Evolutionary conservation across 2,329 filamentous ascomycete genomes (phyloP).

Genomic region (Calonectria crousiana): DNA sequence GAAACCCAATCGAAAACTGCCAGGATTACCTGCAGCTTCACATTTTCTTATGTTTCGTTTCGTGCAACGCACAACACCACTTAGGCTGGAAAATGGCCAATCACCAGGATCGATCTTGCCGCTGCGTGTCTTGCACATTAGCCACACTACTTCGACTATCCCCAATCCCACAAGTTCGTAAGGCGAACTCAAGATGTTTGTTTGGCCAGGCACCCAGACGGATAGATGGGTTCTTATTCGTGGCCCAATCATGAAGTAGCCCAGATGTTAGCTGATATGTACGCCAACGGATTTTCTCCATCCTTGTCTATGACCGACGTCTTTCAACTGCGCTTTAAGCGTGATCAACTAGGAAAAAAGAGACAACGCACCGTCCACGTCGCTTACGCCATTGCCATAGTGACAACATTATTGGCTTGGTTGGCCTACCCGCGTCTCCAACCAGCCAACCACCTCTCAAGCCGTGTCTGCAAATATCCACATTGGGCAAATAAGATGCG

Average conservation of each 20-base stretch:
- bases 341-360: neutral
- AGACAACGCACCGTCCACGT: slow-evolving; percentile 6
- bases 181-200: neutral
- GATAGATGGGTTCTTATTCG: neutral
- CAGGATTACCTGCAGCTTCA: neutral
- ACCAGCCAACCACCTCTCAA: slow-evolving; percentile 12
- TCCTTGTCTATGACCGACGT: neutral
- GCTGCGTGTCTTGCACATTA: neutral
- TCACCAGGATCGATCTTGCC: neutral
- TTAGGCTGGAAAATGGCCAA: neutral
- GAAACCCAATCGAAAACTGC: neutral
- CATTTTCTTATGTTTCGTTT: neutral
- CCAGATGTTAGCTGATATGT: neutral
- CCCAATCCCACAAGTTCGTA: neutral
- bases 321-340: neutral
- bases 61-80: neutral
- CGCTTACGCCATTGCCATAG: neutral
- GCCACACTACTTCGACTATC: neutral
- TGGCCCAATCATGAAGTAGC: neutral
- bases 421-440: slow-evolving; percentile 35
- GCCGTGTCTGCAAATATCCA: neutral
- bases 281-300: neutral
- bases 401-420: slow-evolving; percentile 3
- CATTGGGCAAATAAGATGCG: neutral
- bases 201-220: neutral